Evolutionary conservation across 225 moss, liverwort and hornwort genomes (phyloP).

Genomic region (Bryum argenteum): DNA sequence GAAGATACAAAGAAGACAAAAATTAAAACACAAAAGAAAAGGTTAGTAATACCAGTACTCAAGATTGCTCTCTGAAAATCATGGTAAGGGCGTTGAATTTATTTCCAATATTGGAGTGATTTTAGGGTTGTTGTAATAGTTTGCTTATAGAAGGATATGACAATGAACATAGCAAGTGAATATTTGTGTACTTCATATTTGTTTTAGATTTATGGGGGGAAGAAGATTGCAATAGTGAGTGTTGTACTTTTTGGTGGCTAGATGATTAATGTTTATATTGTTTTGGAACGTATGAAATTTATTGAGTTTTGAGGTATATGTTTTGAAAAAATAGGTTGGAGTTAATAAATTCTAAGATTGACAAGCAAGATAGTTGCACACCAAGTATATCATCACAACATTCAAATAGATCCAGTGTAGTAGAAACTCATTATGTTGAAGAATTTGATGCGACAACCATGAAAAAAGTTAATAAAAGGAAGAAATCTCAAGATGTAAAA

Average conservation of each 20-base stretch:
- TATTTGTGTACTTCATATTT: too few relatives aligned
- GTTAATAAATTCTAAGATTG: neutral
- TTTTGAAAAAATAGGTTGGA: neutral
- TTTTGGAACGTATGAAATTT: neutral
- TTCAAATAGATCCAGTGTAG: neutral
- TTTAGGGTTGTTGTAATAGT: too few relatives aligned
- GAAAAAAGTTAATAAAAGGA: neutral
- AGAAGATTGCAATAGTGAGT: too few relatives aligned
- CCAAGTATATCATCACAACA: neutral
- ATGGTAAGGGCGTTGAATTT: too few relatives aligned
- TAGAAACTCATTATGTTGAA: neutral
- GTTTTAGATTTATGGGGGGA: too few relatives aligned
- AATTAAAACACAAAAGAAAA: neutral
- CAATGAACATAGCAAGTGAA: too few relatives aligned
- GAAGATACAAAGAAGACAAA: neutral
- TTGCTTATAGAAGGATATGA: too few relatives aligned
- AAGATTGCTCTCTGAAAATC: neutral
- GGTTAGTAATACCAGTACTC: neutral
- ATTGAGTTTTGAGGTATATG: neutral
- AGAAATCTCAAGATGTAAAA: neutral
- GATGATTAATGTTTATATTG: too few relatives aligned
- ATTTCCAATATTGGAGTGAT: too few relatives aligned
- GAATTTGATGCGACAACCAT: neutral
- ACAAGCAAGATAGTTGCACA: accelerated
- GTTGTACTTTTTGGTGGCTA: neutral